Evolutionary conservation across 2,329 filamentous ascomycete species (phyloP), one percentile per base, ranked within the genome.

Genomic region (Salinomyces thailandicus): DNA sequence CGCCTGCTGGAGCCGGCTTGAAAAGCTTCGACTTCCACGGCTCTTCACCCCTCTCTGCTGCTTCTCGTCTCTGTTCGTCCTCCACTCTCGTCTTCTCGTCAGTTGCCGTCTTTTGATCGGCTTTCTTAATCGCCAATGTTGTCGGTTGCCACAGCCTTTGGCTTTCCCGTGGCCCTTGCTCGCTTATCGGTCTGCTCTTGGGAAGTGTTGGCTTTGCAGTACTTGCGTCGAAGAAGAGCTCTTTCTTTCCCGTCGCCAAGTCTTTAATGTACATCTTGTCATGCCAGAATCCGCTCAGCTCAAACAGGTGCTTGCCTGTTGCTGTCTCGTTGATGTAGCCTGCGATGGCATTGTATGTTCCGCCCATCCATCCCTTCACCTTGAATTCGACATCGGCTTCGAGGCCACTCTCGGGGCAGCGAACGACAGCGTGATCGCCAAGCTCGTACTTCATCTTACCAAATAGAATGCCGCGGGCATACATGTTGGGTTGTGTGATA

Each of bases 361-460:
- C 91, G 35, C 85, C 81, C 46, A 98, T 89, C 74, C 93, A 98
- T 4, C 91, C 91, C 63, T 96, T 96, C 35, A 85, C 93, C 67
- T 96, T 96, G 73, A 98, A 98, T 48, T 98, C 91, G 43, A 98
- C 78, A 57, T 98, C 89, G 42, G 86, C 89, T 17, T 78, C 74
- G 13, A 98, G 70, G 39, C 86, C 80, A 13, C 85, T 74, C 59
- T 96, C 89, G 0, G 89, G 85, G 59, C 91, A 96, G 47, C 80
- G 75, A 14, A 98, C 84, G 51, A 86, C 85, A 58, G 87, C 94
- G 65, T 94, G 87, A 59, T 96, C 89, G 46, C 89, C 91, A 5
- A 98, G 76, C 66, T 98, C 91, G 62, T 96, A 98, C 62, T 95
- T 96, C 91, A 98, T 96, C 62, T 95, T 96, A 32, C 91, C 91